Base-by-base conservation (phyloP, 1,139 yeast species). In the Suhomyces choctaworum region DNA sequence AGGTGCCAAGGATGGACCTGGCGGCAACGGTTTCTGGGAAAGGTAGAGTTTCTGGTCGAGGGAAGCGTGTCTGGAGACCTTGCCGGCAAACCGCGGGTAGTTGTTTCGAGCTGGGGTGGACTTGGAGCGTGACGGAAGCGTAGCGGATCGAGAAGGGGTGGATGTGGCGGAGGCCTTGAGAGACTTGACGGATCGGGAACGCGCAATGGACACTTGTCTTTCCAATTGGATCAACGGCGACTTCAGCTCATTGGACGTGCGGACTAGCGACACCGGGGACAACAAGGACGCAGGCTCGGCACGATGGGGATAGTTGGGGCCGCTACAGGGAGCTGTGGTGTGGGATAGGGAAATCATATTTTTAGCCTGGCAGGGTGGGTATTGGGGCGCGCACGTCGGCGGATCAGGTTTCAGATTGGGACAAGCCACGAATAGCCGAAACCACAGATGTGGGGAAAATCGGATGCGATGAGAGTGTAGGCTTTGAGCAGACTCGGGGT, bases 141-240 rank as follows among this genome's bases (percentile, higher is more conserved):
- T 12, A 8, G 9, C 11, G 10, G 25, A 21, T 5, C 25, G 20
- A 6, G 28, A 22, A 12, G 28, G 25, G 14, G 30, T 21, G 11
- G 33, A 24, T 13, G 22, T 14, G 27, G 31, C 13, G n/a, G 29
- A 12, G 13, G 25, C 3, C 29, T 22, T 11, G 19, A 29, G n/a
- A 8, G 36, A 30, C 17, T 31, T 33, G 26, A 35, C 26, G 4
- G 38, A 35, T 31, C 16, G 42, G 27, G 48, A 36, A 4, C 45
- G 34, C 12, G 48, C 48, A 6, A 45, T 34, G n/a, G 45, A 37
- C 10, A 45, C 37, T 29, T 42, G 47, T 24, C 45, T 39, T 36
- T 45, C 49, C 35, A 45, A 36, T 26, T 38, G 46, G 16, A 37
- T 39, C 29, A 45, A 34, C 4, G 49, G 49, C 2, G 47, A 44